A percentile compares a stretch with the other conserved stretches of the same genome.
phyloP scores from a whole-genome alignment of 805 yeast genomes.

The Sugiyamaella marilandica region DNA sequence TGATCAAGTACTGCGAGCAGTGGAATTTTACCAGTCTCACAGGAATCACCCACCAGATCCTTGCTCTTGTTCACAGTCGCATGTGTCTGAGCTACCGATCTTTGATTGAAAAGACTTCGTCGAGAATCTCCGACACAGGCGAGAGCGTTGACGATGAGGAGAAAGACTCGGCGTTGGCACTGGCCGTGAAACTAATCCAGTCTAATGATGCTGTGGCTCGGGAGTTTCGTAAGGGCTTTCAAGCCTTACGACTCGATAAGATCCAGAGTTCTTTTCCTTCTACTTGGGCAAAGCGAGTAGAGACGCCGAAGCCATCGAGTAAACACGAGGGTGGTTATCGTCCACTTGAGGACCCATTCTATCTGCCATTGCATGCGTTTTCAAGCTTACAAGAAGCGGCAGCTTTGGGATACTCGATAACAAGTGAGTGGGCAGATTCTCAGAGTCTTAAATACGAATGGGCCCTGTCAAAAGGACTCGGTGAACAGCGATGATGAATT shows the following conservation, averaged over 20 bases:
- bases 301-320: constrained; percentile 14
- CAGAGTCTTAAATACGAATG: constrained; percentile 30
- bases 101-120: constrained; percentile 9
- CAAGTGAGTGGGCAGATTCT: constrained; percentile 35
- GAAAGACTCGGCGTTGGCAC: constrained; percentile 7
- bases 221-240: constrained; percentile 30
- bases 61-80: constrained; percentile 30
- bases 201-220: constrained; percentile 20
- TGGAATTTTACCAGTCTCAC: constrained; percentile 24
- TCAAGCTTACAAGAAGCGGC: constrained; percentile 39
- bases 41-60: constrained; percentile 29
- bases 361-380: constrained; percentile 36
- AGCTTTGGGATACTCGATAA: constrained; percentile 34
- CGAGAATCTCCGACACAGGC: not conserved
- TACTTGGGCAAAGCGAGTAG: constrained; percentile 17
- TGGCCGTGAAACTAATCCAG: not conserved
- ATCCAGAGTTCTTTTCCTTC: constrained; percentile 22
- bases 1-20: constrained; percentile 26
- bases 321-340: constrained; percentile 28
- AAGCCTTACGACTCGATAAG: constrained; percentile 21
- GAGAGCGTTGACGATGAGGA: constrained; percentile 6
- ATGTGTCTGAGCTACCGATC: constrained; percentile 18
- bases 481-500: constrained; percentile 1
- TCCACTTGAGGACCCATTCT: constrained; percentile 33
- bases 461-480: constrained; percentile 22